Percentiles rank a stretch among this genome's conserved stretches.
Conservation (phyloP, 768 basidiomycete species). For the Lyophyllum semitale region DNA sequence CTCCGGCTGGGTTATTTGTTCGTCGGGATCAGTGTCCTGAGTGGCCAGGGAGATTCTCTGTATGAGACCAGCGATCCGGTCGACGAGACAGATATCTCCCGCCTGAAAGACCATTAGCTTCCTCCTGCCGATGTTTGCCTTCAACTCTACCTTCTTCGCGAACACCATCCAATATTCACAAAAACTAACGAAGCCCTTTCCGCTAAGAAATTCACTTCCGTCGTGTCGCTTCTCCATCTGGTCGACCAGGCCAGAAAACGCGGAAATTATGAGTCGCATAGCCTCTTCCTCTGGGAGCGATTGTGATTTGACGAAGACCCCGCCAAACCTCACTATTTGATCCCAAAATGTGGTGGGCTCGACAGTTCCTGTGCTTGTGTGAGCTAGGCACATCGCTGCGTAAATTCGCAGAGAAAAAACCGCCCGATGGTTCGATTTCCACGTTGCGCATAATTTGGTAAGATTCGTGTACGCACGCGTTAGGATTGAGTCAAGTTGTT, state of each 20-base stretch:
- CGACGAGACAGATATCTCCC: slow-evolving; percentile 47
- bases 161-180: slow-evolving; percentile 76
- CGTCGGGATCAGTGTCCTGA: background rate
- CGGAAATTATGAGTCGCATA: slow-evolving; percentile 37
- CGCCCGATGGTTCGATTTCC: slow-evolving; percentile 23
- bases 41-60: slow-evolving; percentile 16
- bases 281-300: slow-evolving; percentile 31
- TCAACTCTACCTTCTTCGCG: slow-evolving; percentile 59
- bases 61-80: slow-evolving; percentile 48
- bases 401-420: slow-evolving; percentile 42
- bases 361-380: slow-evolving; percentile 47
- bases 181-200: slow-evolving; percentile 57
- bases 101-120: too few species aligned
- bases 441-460: slow-evolving; percentile 38
- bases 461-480: slow-evolving; percentile 61
- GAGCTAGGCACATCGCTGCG: slow-evolving; percentile 45
- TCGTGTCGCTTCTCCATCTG: slow-evolving; percentile 38
- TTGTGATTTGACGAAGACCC: slow-evolving; percentile 41
- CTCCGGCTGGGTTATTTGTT: background rate
- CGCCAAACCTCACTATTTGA: slow-evolving; percentile 55
- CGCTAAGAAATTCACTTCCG: slow-evolving; percentile 42
- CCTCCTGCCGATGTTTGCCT: too few species aligned
- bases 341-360: slow-evolving; percentile 69
- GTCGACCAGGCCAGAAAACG: slow-evolving; percentile 46
- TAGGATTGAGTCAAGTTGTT: slow-evolving; percentile 58